Percentiles rank a stretch among this genome's conserved stretches.
Conservation (phyloP, 2,329 filamentous ascomycete genomes). For the Botrytis squamosa region DNA sequence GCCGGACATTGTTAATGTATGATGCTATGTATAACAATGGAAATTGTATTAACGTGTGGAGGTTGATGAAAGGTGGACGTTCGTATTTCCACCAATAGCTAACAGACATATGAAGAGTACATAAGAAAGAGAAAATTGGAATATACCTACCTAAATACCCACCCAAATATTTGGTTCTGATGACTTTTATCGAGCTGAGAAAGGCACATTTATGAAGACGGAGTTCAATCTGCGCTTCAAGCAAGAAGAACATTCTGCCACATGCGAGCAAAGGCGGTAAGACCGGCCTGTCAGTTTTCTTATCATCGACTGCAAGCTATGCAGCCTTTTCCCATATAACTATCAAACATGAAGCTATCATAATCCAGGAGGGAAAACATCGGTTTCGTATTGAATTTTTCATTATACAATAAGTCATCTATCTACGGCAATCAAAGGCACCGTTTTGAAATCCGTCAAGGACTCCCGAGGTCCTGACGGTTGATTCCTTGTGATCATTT, state of each 20-base stretch:
- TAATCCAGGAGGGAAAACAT: too few relatives aligned
- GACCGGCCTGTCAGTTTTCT: background rate
- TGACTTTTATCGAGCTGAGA: background rate
- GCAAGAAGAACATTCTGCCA: background rate
- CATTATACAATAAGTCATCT: background rate
- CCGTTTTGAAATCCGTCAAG: background rate
- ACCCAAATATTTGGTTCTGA: background rate
- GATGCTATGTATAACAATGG: background rate
- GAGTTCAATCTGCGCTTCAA: conserved; percentile 12
- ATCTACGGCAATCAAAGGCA: background rate
- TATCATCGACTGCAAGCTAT: background rate
- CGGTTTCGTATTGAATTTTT: background rate
- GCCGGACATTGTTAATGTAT: background rate
- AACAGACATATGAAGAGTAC: background rate
- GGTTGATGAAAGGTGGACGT: background rate
- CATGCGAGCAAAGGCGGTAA: background rate
- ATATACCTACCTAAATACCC: background rate
- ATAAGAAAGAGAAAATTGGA: background rate
- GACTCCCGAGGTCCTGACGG: background rate
- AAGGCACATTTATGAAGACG: background rate
- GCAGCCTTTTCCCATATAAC: background rate
- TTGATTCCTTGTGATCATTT: background rate
- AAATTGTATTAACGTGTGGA: background rate
- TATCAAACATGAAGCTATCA: background rate
- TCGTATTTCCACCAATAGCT: background rate